A percentile compares a stretch with the other conserved stretches of the same genome.
Evolutionary conservation across 2,329 filamentous ascomycete species (phyloP).

Genomic region (Epichloe sibirici): DNA sequence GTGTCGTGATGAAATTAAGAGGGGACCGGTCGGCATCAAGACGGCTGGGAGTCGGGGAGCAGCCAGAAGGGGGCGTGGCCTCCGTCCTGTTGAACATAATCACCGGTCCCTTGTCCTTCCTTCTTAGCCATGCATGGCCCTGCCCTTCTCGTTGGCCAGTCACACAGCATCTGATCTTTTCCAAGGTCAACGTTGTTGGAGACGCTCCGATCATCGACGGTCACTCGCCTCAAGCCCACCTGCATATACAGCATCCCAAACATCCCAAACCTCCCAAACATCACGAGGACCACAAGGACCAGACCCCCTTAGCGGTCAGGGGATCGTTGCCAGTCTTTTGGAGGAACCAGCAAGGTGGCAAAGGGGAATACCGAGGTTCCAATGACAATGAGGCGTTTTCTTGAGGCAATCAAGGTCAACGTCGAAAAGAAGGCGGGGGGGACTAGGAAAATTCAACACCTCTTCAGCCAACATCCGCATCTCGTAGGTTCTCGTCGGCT

Average conservation of each 20-base stretch:
- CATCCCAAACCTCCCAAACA: too few species aligned
- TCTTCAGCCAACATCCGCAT: neutral
- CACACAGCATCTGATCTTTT: neutral
- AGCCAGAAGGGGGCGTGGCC: neutral
- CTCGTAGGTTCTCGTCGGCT: neutral
- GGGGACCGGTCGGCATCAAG: neutral
- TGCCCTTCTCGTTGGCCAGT: neutral
- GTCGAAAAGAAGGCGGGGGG: neutral
- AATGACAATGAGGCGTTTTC: neutral
- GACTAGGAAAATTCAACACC: neutral
- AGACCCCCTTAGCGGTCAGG: constrained; percentile 2
- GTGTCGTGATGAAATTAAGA: constrained; percentile 5
- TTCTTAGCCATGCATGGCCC: neutral
- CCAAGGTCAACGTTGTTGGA: neutral
- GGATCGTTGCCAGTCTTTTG: neutral
- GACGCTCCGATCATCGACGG: neutral
- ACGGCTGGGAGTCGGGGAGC: neutral
- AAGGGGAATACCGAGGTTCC: neutral
- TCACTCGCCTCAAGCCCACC: neutral
- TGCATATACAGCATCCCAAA: neutral
- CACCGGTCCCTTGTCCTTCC: neutral
- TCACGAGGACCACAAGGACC: neutral
- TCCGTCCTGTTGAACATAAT: constrained; percentile 1
- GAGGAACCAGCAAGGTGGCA: neutral
- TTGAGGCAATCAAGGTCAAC: too few species aligned